Percentiles rank a stretch among this genome's conserved stretches.
Conservation (phyloP, 805 yeast genomes). For the Myxozyma melibiosi region DNA sequence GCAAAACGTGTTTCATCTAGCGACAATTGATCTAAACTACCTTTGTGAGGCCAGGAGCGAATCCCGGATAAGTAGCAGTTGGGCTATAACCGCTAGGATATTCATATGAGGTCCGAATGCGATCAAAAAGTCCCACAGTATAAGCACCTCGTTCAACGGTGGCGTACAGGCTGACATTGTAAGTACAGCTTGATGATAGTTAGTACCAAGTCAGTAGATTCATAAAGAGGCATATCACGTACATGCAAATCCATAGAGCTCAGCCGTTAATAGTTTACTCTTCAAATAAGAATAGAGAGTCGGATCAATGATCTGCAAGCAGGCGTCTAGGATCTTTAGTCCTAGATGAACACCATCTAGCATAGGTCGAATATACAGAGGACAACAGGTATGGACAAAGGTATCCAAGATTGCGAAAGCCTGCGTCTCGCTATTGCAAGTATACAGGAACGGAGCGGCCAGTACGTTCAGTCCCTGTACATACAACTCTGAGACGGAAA, state of each 20-base stretch:
- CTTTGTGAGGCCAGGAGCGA: slow-evolving; percentile 57
- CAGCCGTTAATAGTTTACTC: slow-evolving; percentile 72
- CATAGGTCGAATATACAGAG: slow-evolving; percentile 75
- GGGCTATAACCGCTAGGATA: slow-evolving; percentile 80
- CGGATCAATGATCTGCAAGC: slow-evolving; percentile 72
- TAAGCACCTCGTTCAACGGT: slow-evolving; percentile 70
- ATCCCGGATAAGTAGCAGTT: slow-evolving; percentile 68
- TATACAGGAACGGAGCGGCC: slow-evolving; percentile 78
- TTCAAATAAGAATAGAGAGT: slow-evolving; percentile 61
- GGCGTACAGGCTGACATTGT: slow-evolving; percentile 90
- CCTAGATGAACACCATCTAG: slow-evolving; percentile 83
- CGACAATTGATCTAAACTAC: background rate
- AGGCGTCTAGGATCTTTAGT: slow-evolving; percentile 66
- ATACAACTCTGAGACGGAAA: slow-evolving; percentile 46
- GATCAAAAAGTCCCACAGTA: slow-evolving; percentile 86
- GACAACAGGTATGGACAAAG: slow-evolving; percentile 65
- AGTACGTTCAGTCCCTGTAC: slow-evolving; percentile 94
- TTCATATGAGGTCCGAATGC: slow-evolving; percentile 92
- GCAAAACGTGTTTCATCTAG: slow-evolving; percentile 30
- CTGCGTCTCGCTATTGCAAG: slow-evolving; percentile 79
- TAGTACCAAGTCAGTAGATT: background rate
- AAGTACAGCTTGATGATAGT: slow-evolving; percentile 53
- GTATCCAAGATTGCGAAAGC: slow-evolving; percentile 73
- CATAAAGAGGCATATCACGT: background rate
- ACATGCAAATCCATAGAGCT: slow-evolving; percentile 73